Conservation (phyloP, 2,329 filamentous ascomycete genomes). For the Alternaria novae-zelandiae region DNA sequence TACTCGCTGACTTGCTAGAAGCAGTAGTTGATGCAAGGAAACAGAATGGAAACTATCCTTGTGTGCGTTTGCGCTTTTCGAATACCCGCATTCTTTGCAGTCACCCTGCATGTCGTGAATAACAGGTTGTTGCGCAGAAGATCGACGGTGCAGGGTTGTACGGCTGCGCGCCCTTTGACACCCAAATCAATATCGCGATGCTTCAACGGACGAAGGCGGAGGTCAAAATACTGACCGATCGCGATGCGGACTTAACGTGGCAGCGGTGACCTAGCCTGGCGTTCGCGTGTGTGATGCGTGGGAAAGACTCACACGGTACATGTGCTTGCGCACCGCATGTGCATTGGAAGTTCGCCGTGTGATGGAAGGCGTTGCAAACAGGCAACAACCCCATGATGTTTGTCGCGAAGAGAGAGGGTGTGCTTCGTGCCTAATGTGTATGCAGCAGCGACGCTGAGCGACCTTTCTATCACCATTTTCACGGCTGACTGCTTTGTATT, state of each 20-base stretch:
- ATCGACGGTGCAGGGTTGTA: constrained; percentile 2
- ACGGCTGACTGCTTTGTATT: constrained; percentile 12
- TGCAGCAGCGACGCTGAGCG: constrained; percentile 4
- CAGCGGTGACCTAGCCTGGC: background rate
- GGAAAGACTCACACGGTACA: background rate
- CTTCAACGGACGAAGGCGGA: background rate
- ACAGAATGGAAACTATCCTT: background rate
- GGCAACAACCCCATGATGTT: background rate
- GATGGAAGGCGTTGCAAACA: background rate
- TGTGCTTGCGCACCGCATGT: background rate
- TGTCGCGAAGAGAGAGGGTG: background rate
- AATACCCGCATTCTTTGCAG: background rate
- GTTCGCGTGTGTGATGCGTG: background rate
- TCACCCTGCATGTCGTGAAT: constrained; percentile 8
- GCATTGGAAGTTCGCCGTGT: background rate
- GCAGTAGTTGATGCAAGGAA: background rate
- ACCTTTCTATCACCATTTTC: background rate
- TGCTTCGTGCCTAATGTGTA: background rate
- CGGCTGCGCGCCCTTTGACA: background rate
- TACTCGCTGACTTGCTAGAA: background rate
- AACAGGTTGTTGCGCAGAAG: background rate
- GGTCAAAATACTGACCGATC: background rate
- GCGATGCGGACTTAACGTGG: background rate
- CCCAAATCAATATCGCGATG: constrained; percentile 1
- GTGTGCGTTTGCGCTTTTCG: background rate